Evolutionary conservation across 768 basidiomycete genomes (phyloP), one percentile per base, ranked within the genome.

Genomic region (Amanita phalloides): DNA sequence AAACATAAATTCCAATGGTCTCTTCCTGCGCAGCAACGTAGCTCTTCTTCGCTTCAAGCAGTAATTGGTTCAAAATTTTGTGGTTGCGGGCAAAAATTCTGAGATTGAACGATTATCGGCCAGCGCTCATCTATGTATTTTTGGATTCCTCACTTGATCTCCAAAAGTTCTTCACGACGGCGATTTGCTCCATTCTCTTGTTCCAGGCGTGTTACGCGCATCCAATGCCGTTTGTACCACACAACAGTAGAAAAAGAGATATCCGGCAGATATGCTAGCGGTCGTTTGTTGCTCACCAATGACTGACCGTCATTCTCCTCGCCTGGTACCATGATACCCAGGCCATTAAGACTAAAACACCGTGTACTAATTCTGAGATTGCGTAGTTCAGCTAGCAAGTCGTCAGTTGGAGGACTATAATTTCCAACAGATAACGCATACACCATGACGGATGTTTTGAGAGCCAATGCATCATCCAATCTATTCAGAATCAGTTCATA

Each of bases 381-480:
- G 33, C 33, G 33, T 33, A 33, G 33, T 13, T 33, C 33, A 13
- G 33, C 33, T 33, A 13, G 13, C 13, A 32, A 32, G 13, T 33
- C 13, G 2, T 33, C 13, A 33, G 13, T 33, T 33, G 33, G 3
- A 13, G 33, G 3, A 33, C 13, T 3, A 32, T 10, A 6, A 36
- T 56, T n/a, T 52, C 36, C 30, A n/a, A 21, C 36, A 36, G 32
- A 45, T 25, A 10, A 30, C 3, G 65, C 78, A 58, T 54, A 75
- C 73, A 65, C 81, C 81, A 86, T n/a, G 74, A 67, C 17, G 79
- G 73, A 38, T 79, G 78, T 48, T 72, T 71, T 3, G 81, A 78
- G 0, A 87, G 63, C 84, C 85, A 88, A 37, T 73, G 64, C 73
- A 85, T 75, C 58, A 87, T 71, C 86, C 86, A 88, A 36, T 74